Conservation (phyloP, 139 green algal species). For the Pleodorina starrii region DNA sequence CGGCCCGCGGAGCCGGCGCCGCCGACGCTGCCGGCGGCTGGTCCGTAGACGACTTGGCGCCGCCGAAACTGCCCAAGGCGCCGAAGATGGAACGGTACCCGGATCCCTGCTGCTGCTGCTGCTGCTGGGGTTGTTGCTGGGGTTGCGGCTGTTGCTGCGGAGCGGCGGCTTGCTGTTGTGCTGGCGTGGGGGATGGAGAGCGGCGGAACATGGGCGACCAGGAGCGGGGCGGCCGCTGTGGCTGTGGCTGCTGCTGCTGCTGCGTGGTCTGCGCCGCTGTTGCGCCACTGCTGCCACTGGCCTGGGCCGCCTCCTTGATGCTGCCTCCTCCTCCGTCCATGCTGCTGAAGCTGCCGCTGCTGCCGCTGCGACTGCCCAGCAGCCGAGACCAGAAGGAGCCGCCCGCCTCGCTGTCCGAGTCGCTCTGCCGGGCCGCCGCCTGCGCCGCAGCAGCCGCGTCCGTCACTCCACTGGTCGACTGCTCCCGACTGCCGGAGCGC, state of each 20-base stretch:
- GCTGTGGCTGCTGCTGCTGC: too few relatives aligned
- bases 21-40: background rate
- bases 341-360: constrained; percentile 44
- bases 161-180: background rate
- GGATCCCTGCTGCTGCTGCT: background rate
- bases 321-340: constrained; percentile 17
- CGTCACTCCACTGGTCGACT: too few relatives aligned
- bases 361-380: constrained; percentile 25
- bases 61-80: background rate
- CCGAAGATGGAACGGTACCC: constrained; percentile 35
- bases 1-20: background rate
- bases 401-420: background rate
- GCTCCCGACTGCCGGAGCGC: background rate
- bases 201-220: background rate
- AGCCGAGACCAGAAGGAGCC: constrained; percentile 39
- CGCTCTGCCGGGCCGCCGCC: background rate
- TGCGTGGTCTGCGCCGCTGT: background rate
- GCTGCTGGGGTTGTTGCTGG: background rate
- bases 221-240: background rate
- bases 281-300: background rate
- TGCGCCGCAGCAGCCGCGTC: background rate
- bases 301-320: background rate
- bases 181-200: background rate
- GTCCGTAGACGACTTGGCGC: background rate
- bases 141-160: background rate